Conservation (phyloP, 148 eudicot genomes). For the Rhododendron mucronatum region DNA sequence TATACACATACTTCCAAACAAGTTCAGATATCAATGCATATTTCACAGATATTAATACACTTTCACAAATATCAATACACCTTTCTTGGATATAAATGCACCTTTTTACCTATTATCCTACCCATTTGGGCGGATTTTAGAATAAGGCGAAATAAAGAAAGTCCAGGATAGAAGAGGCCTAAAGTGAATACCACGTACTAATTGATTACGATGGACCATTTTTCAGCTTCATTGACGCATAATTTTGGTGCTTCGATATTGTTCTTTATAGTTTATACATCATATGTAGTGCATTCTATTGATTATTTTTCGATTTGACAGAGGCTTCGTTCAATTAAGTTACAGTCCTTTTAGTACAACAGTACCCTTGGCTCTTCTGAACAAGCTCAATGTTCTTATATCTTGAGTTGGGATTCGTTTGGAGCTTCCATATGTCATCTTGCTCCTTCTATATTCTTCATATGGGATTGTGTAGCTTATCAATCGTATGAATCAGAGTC, state of each 20-base stretch:
- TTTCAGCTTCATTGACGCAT: neutral
- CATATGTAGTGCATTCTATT: neutral
- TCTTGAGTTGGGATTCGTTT: neutral
- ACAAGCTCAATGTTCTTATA: neutral
- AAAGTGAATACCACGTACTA: neutral
- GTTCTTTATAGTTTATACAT: neutral
- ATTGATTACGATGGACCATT: neutral
- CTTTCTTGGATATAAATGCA: too few relatives aligned
- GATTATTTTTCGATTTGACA: neutral
- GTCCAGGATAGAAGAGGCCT: neutral
- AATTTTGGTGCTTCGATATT: neutral
- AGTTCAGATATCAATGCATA: too few relatives aligned
- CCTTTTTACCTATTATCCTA: too few relatives aligned
- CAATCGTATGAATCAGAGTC: neutral
- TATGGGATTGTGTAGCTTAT: neutral
- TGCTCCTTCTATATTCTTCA: neutral
- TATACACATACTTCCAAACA: too few relatives aligned
- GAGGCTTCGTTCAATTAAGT: neutral
- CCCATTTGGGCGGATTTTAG: too few relatives aligned
- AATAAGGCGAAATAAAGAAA: too few relatives aligned
- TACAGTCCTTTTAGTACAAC: neutral
- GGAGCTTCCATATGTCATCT: neutral
- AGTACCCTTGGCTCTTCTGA: neutral
- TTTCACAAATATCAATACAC: too few relatives aligned
- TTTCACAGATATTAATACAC: too few relatives aligned